Conservation (phyloP, 768 basidiomycete species). For the Cantharellus cinnabarinus region DNA sequence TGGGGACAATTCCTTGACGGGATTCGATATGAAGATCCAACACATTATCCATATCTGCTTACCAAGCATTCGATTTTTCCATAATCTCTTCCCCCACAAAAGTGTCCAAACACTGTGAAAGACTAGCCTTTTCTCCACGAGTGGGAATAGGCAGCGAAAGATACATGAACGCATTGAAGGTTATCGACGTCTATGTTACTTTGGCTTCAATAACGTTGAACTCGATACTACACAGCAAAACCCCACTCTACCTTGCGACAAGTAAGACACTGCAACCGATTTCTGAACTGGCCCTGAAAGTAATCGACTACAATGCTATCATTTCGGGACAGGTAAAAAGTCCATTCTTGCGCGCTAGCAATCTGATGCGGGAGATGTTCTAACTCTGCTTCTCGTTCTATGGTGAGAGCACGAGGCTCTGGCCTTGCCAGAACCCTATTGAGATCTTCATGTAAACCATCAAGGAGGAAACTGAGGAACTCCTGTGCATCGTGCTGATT, state of each 20-base stretch:
- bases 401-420: conserved; percentile 34
- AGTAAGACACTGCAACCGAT: conserved; percentile 69
- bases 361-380: conserved; percentile 73
- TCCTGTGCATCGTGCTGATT: conserved; percentile 98
- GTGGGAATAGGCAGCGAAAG: conserved; percentile 75
- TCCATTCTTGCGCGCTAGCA: conserved; percentile 86
- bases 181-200: conserved; percentile 66
- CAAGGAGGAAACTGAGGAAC: conserved; percentile 82
- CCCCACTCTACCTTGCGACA: conserved; percentile 51
- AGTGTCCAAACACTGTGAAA: conserved; percentile 68
- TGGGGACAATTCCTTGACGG: conserved; percentile 74
- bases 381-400: conserved; percentile 70
- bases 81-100: conserved; percentile 83
- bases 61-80: conserved; percentile 92
- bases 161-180: conserved; percentile 93
- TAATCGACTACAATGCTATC: conserved; percentile 90
- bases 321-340: conserved; percentile 69
- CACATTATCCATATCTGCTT: conserved; percentile 11
- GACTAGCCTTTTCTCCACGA: conserved; percentile 38
- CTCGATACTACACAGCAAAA: not conserved
- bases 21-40: not conserved
- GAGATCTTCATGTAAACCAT: conserved; percentile 77
- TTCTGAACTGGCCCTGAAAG: conserved; percentile 95
- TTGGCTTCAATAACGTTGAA: conserved; percentile 7
- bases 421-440: conserved; percentile 67